phyloP scores from a whole-genome alignment of 1,284 basidiomycete species.

The Stygiomarasmius scandens region DNA sequence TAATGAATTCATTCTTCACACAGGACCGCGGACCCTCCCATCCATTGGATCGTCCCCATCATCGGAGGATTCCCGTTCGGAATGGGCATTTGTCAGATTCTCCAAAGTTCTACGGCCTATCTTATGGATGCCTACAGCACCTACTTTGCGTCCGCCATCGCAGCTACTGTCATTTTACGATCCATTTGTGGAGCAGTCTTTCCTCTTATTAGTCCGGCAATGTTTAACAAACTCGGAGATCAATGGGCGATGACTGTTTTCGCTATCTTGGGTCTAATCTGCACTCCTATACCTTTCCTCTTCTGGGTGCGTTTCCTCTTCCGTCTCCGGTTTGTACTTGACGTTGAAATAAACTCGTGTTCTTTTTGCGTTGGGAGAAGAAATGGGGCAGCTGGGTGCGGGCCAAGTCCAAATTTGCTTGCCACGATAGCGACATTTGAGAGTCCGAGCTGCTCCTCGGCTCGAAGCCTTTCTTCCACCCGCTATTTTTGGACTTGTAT shows the following conservation, averaged over 20 bases:
- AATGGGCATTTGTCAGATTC: conserved; percentile 59
- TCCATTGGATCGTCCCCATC: conserved; percentile 67
- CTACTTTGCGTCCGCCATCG: conserved; percentile 69
- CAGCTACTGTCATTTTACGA: conserved; percentile 70
- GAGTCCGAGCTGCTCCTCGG: not conserved
- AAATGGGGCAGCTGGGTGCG: conserved; percentile 63
- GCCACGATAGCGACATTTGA: conserved; percentile 34
- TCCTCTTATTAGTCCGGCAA: conserved; percentile 59
- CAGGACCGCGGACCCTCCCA: conserved; percentile 57
- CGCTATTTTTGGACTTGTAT: too few species aligned
- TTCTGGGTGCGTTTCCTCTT: conserved; percentile 45
- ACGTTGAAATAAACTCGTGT: not conserved
- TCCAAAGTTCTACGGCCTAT: conserved; percentile 63
- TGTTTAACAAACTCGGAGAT: conserved; percentile 63
- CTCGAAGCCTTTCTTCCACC: not conserved
- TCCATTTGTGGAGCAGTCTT: conserved; percentile 66
- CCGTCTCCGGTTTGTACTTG: not conserved
- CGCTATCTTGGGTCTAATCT: conserved; percentile 56
- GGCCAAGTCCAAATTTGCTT: conserved; percentile 54
- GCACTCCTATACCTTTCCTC: conserved; percentile 56
- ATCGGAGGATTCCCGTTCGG: conserved; percentile 69
- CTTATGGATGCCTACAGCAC: conserved; percentile 67
- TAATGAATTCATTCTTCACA: not conserved
- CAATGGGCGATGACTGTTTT: conserved; percentile 71
- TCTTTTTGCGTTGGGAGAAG: conserved; percentile 28